phyloP scores from a whole-genome alignment of 2,329 filamentous ascomycete genomes.

The Rutstroemia sp. region DNA sequence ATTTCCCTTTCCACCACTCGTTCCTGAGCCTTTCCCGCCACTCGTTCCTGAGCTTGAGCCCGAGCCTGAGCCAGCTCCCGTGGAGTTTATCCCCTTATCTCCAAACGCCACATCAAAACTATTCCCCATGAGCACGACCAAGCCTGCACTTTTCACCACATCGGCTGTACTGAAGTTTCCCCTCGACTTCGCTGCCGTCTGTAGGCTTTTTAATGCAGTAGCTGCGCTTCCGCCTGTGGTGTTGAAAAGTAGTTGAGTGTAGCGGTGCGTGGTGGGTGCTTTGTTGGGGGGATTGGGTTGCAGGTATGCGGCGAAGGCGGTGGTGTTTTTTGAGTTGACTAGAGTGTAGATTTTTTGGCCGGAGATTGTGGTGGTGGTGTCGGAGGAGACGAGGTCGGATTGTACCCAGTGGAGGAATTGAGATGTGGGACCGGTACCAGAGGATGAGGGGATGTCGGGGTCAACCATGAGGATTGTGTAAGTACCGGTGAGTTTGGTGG shows the following conservation, averaged over 20 bases:
- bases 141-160: not conserved
- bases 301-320: slow-evolving; percentile 20
- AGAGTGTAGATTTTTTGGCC: slow-evolving; percentile 20
- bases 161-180: slow-evolving; percentile 4
- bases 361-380: slow-evolving; percentile 16
- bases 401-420: slow-evolving; percentile 28
- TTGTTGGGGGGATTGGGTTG: slow-evolving; percentile 21
- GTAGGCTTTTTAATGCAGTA: slow-evolving; percentile 1
- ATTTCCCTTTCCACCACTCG: too few species aligned
- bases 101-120: slow-evolving; percentile 11
- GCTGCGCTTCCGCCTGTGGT: slow-evolving; percentile 13
- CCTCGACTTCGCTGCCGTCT: not conserved
- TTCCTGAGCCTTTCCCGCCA: not conserved
- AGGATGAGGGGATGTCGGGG: slow-evolving; percentile 21
- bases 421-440: slow-evolving; percentile 14
- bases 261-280: slow-evolving; percentile 22
- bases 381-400: slow-evolving; percentile 19
- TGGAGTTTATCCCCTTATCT: not conserved
- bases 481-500: slow-evolving; percentile 16
- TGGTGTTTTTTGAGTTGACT: slow-evolving; percentile 15
- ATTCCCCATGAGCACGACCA: slow-evolving; percentile 12
- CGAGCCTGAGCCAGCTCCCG: not conserved
- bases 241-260: slow-evolving; percentile 24
- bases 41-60: not conserved
- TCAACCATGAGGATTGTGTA: slow-evolving; percentile 27